Base-by-base conservation (phyloP, 1,284 basidiomycete species). In the Boletus semigastroideus region DNA sequence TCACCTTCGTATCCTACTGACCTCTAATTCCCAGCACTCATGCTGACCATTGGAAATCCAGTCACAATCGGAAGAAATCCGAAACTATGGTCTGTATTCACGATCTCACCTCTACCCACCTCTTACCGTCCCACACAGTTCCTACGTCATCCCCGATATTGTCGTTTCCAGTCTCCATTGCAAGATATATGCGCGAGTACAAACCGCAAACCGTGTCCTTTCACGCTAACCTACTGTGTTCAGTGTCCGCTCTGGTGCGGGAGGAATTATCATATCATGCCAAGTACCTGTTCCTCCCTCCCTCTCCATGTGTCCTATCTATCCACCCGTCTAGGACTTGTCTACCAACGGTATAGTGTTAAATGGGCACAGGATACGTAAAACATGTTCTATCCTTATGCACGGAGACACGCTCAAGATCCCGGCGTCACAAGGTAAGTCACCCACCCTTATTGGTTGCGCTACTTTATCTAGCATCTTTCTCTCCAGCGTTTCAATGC, bases 291-390 rank as follows among this genome's bases (percentile, higher is more conserved):
- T 47, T 19, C 14, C 40, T 55, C 40, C 13, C 34, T 30, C 34
- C 14, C 19, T 5, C 25, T 20, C 16, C 10, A 11, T 40, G 10
- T 40, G 22, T 46, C 36, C 25, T 37, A 41, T 36, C 16, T 49
- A 56, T 58, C 25, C 25, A 36, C 31, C 19, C 25, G 7, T 48
- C 41, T 33, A 91, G 84, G 91, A 92, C 65, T 36, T 82, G 17
- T 92, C 90, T 1, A 81, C 83, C n/a, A 92, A 92, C 58, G 90
- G 91, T 2, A 72, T 91, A 36, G 65, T 79, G 31, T 72, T 91
- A 47, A 93, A 93, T 62, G 83, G 78, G 0, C 78, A 86, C 59
- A 77, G 78, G 42, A 80, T 91, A 41, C 76, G 77, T 40, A 84
- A 82, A 63, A 72, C 78, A 1, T 80, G 79, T 1, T 78, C 86